Evolutionary conservation across 768 basidiomycete species (phyloP).

Genomic region (Xerocomellus chrysenteron): DNA sequence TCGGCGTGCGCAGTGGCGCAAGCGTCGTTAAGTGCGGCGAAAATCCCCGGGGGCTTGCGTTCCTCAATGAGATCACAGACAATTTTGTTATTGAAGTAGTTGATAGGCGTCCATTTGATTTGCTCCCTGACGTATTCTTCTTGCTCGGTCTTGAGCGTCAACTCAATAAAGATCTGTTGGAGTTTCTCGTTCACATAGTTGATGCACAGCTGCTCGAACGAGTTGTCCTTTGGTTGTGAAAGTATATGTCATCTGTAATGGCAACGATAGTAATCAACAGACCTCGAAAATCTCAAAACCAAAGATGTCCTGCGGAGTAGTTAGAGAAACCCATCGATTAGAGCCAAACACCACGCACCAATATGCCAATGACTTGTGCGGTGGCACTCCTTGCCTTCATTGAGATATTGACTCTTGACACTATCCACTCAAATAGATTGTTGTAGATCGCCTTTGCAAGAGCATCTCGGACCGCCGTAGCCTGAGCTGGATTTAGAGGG

Average conservation of each 20-base stretch:
- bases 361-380: constrained; percentile 87
- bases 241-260: constrained; percentile 1
- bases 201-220: constrained; percentile 97
- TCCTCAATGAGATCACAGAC: constrained; percentile 99
- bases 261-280: constrained; percentile 8
- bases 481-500: constrained; percentile 91
- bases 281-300: constrained; percentile 99
- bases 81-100: constrained; percentile 98
- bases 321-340: not conserved
- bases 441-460: constrained; percentile 96
- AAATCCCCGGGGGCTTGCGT: constrained; percentile 92
- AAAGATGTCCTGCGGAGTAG: constrained; percentile 77
- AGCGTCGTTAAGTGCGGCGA: constrained; percentile 98
- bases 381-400: constrained; percentile 83
- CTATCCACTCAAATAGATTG: constrained; percentile 99
- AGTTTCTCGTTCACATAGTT: constrained; percentile 99
- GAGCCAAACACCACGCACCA: constrained; percentile 46
- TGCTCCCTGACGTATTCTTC: constrained; percentile 98
- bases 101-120: constrained; percentile 99
- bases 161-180: constrained; percentile 98
- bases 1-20: constrained; percentile 98
- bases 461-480: constrained; percentile 84
- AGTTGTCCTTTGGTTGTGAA: constrained; percentile 70
- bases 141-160: constrained; percentile 98
- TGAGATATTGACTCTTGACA: constrained; percentile 90